These are phyloP conservation scores for Pseudonitzschia pungens DNA, from an alignment of 108 stramenopile genomes.

Conservation along the genomic window DNA sequence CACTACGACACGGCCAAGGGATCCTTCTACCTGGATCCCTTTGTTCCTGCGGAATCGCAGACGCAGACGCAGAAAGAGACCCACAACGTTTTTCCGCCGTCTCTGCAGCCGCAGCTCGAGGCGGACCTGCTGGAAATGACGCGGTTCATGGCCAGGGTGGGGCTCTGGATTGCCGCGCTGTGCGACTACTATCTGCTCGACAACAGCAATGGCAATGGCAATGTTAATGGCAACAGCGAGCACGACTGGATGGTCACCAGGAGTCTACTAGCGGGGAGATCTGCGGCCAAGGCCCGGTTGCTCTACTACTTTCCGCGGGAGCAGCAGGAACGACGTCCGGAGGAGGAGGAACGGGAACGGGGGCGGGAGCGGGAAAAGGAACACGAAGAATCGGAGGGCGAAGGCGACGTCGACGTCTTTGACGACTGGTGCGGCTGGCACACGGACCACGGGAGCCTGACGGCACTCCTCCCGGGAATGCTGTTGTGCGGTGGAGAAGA, in stretches of 20 bases:
- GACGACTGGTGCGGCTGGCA: constrained; percentile 94
- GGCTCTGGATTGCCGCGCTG: constrained; percentile 64
- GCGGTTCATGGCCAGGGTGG: constrained; percentile 67
- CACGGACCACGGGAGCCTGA: constrained; percentile 81
- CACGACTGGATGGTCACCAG: constrained; percentile 14
- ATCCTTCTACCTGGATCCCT: constrained; percentile 92
- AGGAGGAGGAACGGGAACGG: too few species aligned
- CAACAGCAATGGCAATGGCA: neutral
- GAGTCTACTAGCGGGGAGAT: constrained; percentile 4
- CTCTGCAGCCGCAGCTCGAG: constrained; percentile 73
- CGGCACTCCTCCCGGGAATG: constrained; percentile 84
- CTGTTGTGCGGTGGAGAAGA: constrained; percentile 60
- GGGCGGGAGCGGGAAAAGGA: too few species aligned
- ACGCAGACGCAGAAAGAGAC: constrained; percentile 11
- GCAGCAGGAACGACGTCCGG: constrained; percentile 1
- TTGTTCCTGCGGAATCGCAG: constrained; percentile 46
- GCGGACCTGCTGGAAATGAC: constrained; percentile 75
- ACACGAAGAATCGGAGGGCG: too few species aligned
- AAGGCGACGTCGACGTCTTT: constrained; percentile 14
- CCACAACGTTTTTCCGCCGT: constrained; percentile 80
- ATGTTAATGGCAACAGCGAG: too few species aligned
- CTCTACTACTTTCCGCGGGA: constrained; percentile 87
- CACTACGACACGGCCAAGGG: constrained; percentile 85
- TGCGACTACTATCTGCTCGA: constrained; percentile 46
- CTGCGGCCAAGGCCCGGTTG: constrained; percentile 83